Base-by-base conservation (phyloP, 495 filamentous ascomycete species). In the Talaromyces ruber region DNA sequence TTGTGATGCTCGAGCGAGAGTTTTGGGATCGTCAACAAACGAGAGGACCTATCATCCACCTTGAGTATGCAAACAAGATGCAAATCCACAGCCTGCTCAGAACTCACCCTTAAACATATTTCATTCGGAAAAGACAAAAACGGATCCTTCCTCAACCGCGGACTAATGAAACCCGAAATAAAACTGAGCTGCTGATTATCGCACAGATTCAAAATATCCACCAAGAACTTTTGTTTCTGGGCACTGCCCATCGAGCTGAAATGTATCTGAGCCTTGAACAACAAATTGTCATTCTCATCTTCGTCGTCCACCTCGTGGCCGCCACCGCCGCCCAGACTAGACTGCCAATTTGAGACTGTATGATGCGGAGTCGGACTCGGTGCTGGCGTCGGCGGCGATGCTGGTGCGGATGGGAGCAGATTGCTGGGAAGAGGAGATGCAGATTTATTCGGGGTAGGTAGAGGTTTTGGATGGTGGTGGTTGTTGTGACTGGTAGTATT, bases 161-260 rank as follows among this genome's bases (percentile, higher is more conserved):
- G 94, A 64, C 89, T 89, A 59, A 98, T 92, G 69, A 94, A 93
- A 65, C 92, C 89, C 59, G 92, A 90, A 18, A 98, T 90, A 70
- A 98, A 98, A 72, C 92, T 95, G 62, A 98, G 82, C 66, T 94
- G 89, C 63, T 94, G 91, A 66, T 89, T 96, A 67, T 94, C 91
- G 77, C 95, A 98, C 64, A 95, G 79, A 67, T 92, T 93, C 64
- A 98, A 74, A 58, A 98, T 76, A 62, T 95, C 91, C 26, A 87
- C 90, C 30, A 98, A 79, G 64, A 94, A 80, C 37, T 78, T 79
- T 64, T 85, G 79, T 62, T 82, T 86, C 65, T 84, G 81, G 5
- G 74, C 66, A 63, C 79, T 75, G 63, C 76, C 76, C 63, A 87
- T 70, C 18, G 78, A 79, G 28, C 70, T 76, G 67, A 89, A 88